A percentile compares a stretch with the other conserved stretches of the same genome.
Conservation (phyloP, 2,329 filamentous ascomycete genomes). For the Xylaria sp. region DNA sequence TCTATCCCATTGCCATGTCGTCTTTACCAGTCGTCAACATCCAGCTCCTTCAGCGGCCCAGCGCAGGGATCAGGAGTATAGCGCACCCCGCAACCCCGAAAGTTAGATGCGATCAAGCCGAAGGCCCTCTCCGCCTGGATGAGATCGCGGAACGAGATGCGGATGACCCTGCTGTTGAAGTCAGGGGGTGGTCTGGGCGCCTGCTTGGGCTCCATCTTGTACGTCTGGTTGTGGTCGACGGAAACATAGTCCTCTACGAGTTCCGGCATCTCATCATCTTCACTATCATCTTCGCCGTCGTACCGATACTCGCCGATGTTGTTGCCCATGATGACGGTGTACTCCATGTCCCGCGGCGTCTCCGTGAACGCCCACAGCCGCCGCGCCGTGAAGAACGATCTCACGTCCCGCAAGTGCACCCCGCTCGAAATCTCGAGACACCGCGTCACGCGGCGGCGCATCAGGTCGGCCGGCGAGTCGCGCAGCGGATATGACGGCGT, state of each 20-base stretch:
- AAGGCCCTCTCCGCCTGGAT: not conserved
- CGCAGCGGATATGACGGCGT: conserved; percentile 28
- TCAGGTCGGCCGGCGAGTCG: not conserved
- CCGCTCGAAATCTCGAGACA: not conserved
- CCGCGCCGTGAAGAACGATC: not conserved
- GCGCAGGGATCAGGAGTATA: conserved; percentile 21
- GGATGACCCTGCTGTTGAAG: not conserved
- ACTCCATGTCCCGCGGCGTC: not conserved
- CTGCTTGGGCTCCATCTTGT: not conserved
- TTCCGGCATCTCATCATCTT: not conserved
- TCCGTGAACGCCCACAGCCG: not conserved
- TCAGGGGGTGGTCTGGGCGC: not conserved
- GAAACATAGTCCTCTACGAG: not conserved
- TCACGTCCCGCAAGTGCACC: not conserved
- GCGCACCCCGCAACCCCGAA: not conserved
- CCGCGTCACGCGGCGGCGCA: conserved; percentile 2
- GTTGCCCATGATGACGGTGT: not conserved
- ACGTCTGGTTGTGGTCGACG: not conserved
- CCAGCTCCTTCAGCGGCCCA: conserved; percentile 17
- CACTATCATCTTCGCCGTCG: too few relatives aligned
- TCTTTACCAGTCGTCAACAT: not conserved
- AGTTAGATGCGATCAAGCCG: not conserved
- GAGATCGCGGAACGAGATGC: conserved; percentile 26
- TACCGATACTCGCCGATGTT: too few relatives aligned
- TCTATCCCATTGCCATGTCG: not conserved